Evolutionary conservation across 2,329 filamentous ascomycete genomes (phyloP), one percentile per base, ranked within the genome.

Genomic region (Beauveria bassiana): DNA sequence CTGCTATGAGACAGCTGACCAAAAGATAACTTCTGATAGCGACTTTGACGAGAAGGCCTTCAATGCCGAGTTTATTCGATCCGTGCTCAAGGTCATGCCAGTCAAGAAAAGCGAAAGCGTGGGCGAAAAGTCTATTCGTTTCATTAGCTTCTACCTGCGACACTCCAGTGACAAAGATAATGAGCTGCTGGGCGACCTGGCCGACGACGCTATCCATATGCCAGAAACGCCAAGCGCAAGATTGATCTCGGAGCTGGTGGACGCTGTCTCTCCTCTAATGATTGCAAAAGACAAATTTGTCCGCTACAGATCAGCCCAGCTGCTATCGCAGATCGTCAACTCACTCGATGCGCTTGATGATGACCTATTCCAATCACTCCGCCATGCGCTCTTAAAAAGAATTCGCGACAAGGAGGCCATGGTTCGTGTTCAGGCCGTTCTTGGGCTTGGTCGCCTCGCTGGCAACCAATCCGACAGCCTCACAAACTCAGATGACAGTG

Each of bases 331-430:
- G 71, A 87, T 97, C 65, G 88, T 99, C 75, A 96, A 96, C 75
- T 95, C 89, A 14, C 81, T 99, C 28, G 91, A 96, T 64, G 88
- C 91, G 2, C 91, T 98, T 68, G 95, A 98, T 69, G 92, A 96
- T 71, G 91, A 95, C 54, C 77, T 97, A 12, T 99, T 96, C 72
- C 86, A 92, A 68, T 84, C 91, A 63, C 80, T 98, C 63, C 85
- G 91, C 58, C 82, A 90, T 59, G 89, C 88, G 0, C 78, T 99
- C 43, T 77, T 96, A 50, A 96, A 90, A 75, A 84, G 95, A 40
- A 88, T 98, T 56, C 86, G 91, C 66, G 95, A 99, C 75, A 98
- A 97, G 75, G 95, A 99, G 72, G 85, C 92, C 7, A 90, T 93
- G 72, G 91, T 99, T 9, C 86, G 95, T 63, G 87, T 95, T 6